Conservation (phyloP, 2,329 filamentous ascomycete species). For the Sclerotiophoma versabilis region DNA sequence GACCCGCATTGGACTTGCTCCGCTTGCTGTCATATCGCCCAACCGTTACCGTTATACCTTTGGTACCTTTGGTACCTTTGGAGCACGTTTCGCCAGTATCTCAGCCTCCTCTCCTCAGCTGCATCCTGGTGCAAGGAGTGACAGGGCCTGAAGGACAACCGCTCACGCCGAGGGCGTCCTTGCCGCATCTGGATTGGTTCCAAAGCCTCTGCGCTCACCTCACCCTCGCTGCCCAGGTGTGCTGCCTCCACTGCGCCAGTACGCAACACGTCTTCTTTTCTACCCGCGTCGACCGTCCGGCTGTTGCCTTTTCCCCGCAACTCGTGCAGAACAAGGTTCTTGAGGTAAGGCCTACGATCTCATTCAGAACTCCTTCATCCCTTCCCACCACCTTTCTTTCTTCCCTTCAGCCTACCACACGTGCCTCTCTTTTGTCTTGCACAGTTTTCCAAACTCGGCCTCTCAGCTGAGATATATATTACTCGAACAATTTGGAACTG, state of each 20-base stretch:
- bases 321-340: slow-evolving; percentile 28
- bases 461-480: slow-evolving; percentile 15
- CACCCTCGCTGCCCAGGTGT: slow-evolving; percentile 30
- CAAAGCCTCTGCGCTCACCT: slow-evolving; percentile 25
- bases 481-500: slow-evolving; percentile 11
- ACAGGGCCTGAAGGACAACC: slow-evolving; percentile 13
- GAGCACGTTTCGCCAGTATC: slow-evolving; percentile 11
- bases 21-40: slow-evolving; percentile 18
- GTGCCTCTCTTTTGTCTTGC: slow-evolving; percentile 11
- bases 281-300: slow-evolving; percentile 33
- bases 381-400: slow-evolving; percentile 21
- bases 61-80: slow-evolving; percentile 13
- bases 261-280: slow-evolving; percentile 34
- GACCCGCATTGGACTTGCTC: slow-evolving; percentile 18
- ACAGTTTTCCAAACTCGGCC: slow-evolving; percentile 2
- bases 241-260: slow-evolving; percentile 38
- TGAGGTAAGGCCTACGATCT: slow-evolving; percentile 39
- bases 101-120: slow-evolving; percentile 16
- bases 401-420: slow-evolving; percentile 3
- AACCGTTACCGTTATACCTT: slow-evolving; percentile 14
- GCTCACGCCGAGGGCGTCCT: slow-evolving; percentile 24
- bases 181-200: slow-evolving; percentile 29
- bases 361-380: slow-evolving; percentile 19
- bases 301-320: slow-evolving; percentile 34
- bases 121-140: slow-evolving; percentile 18